These are phyloP conservation scores for Phytophthora fragariaefolia DNA, from an alignment of 352 stramenopile genomes.

Conservation along the genomic window DNA sequence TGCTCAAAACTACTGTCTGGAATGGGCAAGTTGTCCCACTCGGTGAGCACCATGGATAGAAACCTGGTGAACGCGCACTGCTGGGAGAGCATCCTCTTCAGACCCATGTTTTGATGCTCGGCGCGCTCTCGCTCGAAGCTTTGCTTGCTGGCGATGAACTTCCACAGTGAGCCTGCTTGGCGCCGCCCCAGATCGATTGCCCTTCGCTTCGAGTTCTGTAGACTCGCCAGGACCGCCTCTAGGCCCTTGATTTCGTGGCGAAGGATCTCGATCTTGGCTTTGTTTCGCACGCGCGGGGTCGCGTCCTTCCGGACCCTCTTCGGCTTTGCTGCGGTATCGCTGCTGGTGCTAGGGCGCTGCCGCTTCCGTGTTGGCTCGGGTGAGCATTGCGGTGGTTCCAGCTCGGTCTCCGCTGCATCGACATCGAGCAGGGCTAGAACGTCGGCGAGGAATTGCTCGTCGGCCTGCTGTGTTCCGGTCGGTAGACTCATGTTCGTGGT, in stretches of 20 bases:
- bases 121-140: constrained; percentile 24
- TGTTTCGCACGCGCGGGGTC: constrained; percentile 29
- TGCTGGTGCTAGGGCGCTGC: constrained; percentile 9
- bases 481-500: constrained; percentile 10
- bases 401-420: constrained; percentile 3
- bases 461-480: background rate
- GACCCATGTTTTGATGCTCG: constrained; percentile 19
- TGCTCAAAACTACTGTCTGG: constrained; percentile 14
- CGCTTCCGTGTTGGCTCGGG: constrained; percentile 2
- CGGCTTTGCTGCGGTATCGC: background rate
- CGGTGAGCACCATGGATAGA: constrained; percentile 12
- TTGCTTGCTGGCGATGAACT: constrained; percentile 29
- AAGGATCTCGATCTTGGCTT: constrained; percentile 34
- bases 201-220: constrained; percentile 14
- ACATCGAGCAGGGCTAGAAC: constrained; percentile 29
- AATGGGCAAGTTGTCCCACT: constrained; percentile 14
- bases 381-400: background rate
- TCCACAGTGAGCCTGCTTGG: constrained; percentile 19
- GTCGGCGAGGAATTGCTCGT: constrained; percentile 30
- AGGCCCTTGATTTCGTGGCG: constrained; percentile 27
- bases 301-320: constrained; percentile 11
- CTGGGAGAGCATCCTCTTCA: constrained; percentile 25
- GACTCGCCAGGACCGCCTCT: constrained; percentile 23
- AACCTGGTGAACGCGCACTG: constrained; percentile 27
- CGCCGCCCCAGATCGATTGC: background rate